phyloP scores from a whole-genome alignment of 1,139 yeast genomes.

The Insectozyma bohioensis region DNA sequence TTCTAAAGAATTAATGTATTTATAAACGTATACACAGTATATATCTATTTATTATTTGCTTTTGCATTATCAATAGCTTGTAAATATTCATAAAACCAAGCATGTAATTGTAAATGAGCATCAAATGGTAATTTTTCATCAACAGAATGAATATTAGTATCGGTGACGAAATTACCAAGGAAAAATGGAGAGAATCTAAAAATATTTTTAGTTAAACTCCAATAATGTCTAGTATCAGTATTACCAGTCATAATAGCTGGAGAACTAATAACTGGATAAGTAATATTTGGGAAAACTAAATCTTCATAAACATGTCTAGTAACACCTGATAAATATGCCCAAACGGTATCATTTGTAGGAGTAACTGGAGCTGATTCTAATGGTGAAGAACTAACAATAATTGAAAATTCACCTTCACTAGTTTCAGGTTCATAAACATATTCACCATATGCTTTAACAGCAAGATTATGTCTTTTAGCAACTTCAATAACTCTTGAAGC shows the following conservation, averaged over 20 bases:
- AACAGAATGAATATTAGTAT: constrained; percentile 36
- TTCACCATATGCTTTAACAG: constrained; percentile 24
- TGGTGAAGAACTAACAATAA: constrained; percentile 13
- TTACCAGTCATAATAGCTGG: constrained; percentile 77
- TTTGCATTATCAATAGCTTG: constrained; percentile 24
- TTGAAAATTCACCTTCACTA: constrained; percentile 25
- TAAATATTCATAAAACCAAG: constrained; percentile 36
- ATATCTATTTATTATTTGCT: constrained; percentile 14
- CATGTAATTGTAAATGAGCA: constrained; percentile 40
- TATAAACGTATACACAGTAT: background rate
- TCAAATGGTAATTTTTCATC: constrained; percentile 39
- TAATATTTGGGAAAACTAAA: constrained; percentile 33
- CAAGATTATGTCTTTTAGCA: constrained; percentile 30
- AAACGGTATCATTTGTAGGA: constrained; percentile 37
- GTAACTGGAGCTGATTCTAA: constrained; percentile 39
- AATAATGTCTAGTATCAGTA: constrained; percentile 80
- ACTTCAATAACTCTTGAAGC: constrained; percentile 21
- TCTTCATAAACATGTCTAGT: constrained; percentile 47
- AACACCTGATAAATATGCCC: constrained; percentile 42
- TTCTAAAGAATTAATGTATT: no score
- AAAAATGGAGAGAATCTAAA: constrained; percentile 58
- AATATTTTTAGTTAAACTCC: constrained; percentile 71
- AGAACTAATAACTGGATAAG: constrained; percentile 50
- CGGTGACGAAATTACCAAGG: constrained; percentile 18
- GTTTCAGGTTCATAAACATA: constrained; percentile 16